Percentiles rank a stretch among this genome's conserved stretches.
Evolutionary conservation across 345 rosid species (phyloP).

Genomic region (Pistacia vera): DNA sequence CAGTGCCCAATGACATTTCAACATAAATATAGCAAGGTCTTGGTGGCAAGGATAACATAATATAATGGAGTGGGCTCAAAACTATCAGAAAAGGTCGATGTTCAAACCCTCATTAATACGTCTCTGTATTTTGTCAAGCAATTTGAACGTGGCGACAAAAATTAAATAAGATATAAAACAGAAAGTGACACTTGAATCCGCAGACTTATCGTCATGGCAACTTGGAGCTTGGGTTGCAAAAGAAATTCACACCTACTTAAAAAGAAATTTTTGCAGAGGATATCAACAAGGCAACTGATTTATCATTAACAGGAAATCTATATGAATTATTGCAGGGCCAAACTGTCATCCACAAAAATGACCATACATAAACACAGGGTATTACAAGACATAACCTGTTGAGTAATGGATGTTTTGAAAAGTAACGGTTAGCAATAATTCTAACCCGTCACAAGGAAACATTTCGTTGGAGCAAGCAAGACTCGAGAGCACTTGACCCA

Average conservation of each 20-base stretch:
- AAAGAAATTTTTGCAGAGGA: not conserved
- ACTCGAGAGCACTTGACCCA: not conserved
- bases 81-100: not conserved
- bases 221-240: not conserved
- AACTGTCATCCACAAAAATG: constrained; percentile 12
- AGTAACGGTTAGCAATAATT: constrained; percentile 20
- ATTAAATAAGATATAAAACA: not conserved
- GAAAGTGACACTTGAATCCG: not conserved
- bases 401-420: constrained; percentile 15
- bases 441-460: constrained; percentile 23
- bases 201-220: not conserved
- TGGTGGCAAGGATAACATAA: not conserved
- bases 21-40: not conserved
- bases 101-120: not conserved
- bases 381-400: constrained; percentile 22
- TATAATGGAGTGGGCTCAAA: not conserved
- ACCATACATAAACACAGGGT: constrained; percentile 22
- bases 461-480: constrained; percentile 13
- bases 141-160: not conserved
- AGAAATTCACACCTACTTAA: not conserved
- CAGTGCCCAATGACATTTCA: not conserved
- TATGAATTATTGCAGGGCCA: constrained; percentile 18
- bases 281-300: constrained; percentile 3
- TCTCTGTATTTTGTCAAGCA: not conserved
- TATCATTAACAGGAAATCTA: not conserved